Conservation (phyloP, 352 stramenopile genomes). For the Pythium volutum region DNA sequence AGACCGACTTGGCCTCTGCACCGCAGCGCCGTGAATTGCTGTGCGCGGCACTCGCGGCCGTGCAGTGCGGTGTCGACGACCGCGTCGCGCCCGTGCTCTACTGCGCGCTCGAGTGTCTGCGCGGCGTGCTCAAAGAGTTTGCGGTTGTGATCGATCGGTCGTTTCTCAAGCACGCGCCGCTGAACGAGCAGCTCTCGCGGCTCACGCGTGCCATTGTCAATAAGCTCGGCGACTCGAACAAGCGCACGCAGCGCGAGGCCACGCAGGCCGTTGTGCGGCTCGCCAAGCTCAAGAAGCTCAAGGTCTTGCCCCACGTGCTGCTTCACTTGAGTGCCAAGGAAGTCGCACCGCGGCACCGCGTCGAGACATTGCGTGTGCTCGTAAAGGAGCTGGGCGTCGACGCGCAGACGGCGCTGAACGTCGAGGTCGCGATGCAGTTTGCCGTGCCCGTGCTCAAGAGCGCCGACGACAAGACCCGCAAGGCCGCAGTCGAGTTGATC, state of each 20-base stretch:
- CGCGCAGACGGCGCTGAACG: slow-evolving; percentile 34
- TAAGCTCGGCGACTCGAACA: slow-evolving; percentile 80
- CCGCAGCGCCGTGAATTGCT: slow-evolving; percentile 52
- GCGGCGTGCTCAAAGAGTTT: slow-evolving; percentile 64
- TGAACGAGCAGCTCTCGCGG: slow-evolving; percentile 56
- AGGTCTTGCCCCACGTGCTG: slow-evolving; percentile 51
- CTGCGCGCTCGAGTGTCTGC: slow-evolving; percentile 73
- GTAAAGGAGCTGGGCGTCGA: slow-evolving; percentile 52
- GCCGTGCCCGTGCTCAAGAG: slow-evolving; percentile 67
- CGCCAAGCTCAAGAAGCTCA: slow-evolving; percentile 57
- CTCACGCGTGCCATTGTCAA: slow-evolving; percentile 47
- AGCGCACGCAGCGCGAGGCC: slow-evolving; percentile 71
- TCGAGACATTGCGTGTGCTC: slow-evolving; percentile 56
- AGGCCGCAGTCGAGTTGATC: slow-evolving; percentile 64
- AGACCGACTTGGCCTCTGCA: slow-evolving; percentile 40
- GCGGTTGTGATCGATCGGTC: slow-evolving; percentile 40
- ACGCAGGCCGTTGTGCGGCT: slow-evolving; percentile 60
- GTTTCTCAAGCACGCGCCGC: slow-evolving; percentile 38
- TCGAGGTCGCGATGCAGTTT: slow-evolving; percentile 67
- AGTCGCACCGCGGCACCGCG: slow-evolving; percentile 43
- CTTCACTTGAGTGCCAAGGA: slow-evolving; percentile 63
- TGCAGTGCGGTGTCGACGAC: slow-evolving; percentile 74
- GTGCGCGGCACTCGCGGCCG: slow-evolving; percentile 58
- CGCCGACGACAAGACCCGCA: slow-evolving; percentile 75
- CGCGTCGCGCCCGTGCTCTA: slow-evolving; percentile 80